phyloP scores from a whole-genome alignment of 106 monocot species.

The Acorus gramineus region DNA sequence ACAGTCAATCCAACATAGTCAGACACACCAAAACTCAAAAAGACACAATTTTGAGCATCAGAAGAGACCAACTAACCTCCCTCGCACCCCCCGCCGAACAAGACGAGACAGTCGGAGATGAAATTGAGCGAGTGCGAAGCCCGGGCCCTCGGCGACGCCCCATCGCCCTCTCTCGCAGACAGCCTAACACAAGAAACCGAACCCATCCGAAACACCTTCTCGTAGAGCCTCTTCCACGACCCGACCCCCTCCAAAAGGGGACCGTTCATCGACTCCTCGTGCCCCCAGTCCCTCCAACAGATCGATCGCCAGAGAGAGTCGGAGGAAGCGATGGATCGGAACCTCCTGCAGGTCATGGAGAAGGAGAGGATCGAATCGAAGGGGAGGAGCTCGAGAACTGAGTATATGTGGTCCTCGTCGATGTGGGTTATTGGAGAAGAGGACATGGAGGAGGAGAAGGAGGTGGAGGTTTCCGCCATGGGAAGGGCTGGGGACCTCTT shows the following conservation, averaged over 20 bases:
- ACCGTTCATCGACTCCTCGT: conserved; percentile 14
- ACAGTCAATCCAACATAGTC: not conserved
- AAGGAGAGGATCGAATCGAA: conserved; percentile 59
- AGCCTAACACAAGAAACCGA: conserved; percentile 44
- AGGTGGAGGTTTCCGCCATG: not conserved
- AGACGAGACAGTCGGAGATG: conserved; percentile 61
- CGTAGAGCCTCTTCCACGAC: conserved; percentile 55
- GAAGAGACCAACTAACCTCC: conserved; percentile 42
- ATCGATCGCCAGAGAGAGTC: conserved; percentile 59
- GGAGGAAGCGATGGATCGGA: conserved; percentile 41
- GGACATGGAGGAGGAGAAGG: not conserved
- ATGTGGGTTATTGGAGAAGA: conserved; percentile 23
- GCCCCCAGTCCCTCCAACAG: conserved; percentile 74
- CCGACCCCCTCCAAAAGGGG: not conserved
- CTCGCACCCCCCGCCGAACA: conserved; percentile 82
- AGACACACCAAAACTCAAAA: not conserved
- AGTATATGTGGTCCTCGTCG: conserved; percentile 45
- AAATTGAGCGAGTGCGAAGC: conserved; percentile 85
- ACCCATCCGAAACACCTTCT: conserved; percentile 32
- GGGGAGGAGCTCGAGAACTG: conserved; percentile 74
- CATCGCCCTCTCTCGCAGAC: conserved; percentile 17
- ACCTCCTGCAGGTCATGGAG: conserved; percentile 60
- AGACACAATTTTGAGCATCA: not conserved
- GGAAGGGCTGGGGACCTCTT: too few species aligned
- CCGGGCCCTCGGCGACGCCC: conserved; percentile 46